Conservation (phyloP, 1,139 yeast species). For the Yamadazyma dendronema region DNA sequence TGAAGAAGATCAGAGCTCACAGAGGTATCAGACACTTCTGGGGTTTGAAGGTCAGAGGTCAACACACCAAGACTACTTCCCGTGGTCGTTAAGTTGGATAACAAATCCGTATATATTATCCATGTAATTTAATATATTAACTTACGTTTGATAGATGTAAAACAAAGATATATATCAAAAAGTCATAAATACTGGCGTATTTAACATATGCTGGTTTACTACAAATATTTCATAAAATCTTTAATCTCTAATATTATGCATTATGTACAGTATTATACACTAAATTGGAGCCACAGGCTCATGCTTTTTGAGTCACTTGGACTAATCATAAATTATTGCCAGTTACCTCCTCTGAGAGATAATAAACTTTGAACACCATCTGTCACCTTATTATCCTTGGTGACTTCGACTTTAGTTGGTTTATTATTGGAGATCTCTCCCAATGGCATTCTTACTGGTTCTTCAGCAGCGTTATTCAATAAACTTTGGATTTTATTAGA, state of each 20-base stretch:
- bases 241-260: slow-evolving; percentile 6
- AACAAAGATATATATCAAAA: no score
- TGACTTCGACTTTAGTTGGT: slow-evolving; percentile 5
- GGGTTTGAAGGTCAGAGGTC: slow-evolving; percentile 98
- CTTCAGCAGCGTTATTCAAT: slow-evolving; percentile 19
- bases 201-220: no score
- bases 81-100: slow-evolving; percentile 61
- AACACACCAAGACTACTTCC: slow-evolving; percentile 99
- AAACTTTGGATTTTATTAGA: slow-evolving; percentile 18
- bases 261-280: slow-evolving; percentile 14
- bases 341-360: slow-evolving; percentile 41
- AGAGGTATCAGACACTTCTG: slow-evolving; percentile 99
- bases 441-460: slow-evolving; percentile 22
- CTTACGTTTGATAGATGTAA: slow-evolving; percentile 16
- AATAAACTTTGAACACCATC: slow-evolving; percentile 44
- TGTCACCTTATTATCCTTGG: slow-evolving; percentile 18
- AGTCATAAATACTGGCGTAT: no score
- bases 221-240: no score
- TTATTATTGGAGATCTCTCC: slow-evolving; percentile 23
- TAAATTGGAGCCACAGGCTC: background rate
- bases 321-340: slow-evolving; percentile 21
- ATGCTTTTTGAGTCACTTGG: background rate
- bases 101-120: slow-evolving; percentile 12
- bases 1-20: slow-evolving; percentile 99
- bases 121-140: slow-evolving; percentile 20